Evolutionary conservation across 192 early-diverging fungal species (phyloP).

Genomic region (Rhizoclosmatium sp.): DNA sequence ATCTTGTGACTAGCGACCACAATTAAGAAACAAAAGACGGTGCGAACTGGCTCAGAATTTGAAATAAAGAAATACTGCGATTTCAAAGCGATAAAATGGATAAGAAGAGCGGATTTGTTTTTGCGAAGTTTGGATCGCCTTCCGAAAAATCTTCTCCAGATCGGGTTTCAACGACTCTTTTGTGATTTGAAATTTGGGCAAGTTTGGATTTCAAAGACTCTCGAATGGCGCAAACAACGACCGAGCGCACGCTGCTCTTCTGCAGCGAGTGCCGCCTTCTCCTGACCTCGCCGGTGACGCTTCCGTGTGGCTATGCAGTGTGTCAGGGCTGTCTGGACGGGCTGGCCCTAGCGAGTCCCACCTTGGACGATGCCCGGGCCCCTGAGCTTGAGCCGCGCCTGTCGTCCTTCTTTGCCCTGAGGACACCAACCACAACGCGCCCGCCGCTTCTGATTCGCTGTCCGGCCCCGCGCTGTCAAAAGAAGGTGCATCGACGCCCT

Average conservation of each 20-base stretch:
- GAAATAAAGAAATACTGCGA: too few relatives aligned
- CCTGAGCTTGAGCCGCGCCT: background rate
- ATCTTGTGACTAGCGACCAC: too few relatives aligned
- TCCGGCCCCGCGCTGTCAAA: constrained; percentile 1
- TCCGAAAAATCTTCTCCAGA: too few relatives aligned
- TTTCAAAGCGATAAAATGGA: too few relatives aligned
- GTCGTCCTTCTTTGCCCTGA: background rate
- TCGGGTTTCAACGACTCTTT: too few relatives aligned
- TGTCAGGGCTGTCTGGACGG: constrained; percentile 1
- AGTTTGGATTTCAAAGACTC: too few relatives aligned
- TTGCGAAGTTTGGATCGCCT: too few relatives aligned
- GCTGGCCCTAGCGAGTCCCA: background rate
- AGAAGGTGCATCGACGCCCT: background rate
- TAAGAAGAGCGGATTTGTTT: too few relatives aligned
- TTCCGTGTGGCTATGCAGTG: constrained; percentile 23
- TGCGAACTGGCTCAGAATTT: too few relatives aligned
- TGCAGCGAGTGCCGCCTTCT: constrained; percentile 17
- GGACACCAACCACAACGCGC: background rate
- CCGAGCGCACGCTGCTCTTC: background rate
- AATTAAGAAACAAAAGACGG: too few relatives aligned
- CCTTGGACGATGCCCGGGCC: background rate
- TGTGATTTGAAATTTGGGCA: too few relatives aligned
- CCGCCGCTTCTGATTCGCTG: constrained; percentile 6
- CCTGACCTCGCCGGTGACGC: constrained; percentile 16
- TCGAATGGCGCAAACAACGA: background rate